A percentile compares a stretch with the other conserved stretches of the same genome.
phyloP scores from a whole-genome alignment of 2,329 filamentous ascomycete species.

The Escovopsis sp. region DNA sequence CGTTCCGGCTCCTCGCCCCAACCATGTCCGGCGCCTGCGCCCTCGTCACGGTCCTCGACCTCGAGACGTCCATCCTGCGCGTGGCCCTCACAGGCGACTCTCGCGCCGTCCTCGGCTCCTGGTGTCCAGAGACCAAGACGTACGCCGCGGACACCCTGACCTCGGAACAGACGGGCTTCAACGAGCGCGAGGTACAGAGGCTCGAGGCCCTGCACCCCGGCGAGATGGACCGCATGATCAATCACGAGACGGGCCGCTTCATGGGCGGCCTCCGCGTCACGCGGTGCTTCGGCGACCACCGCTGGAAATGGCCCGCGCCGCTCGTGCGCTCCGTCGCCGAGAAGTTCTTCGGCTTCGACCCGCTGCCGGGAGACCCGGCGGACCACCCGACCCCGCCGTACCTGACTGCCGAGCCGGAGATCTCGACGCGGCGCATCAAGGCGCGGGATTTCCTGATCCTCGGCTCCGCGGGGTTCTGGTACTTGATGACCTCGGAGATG shows the following conservation, averaged over 20 bases:
- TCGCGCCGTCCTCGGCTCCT: constrained; percentile 43
- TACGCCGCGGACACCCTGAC: constrained; percentile 42
- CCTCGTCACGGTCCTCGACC: constrained; percentile 46
- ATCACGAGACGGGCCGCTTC: constrained; percentile 36
- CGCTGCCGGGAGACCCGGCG: constrained; percentile 23
- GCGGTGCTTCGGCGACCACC: constrained; percentile 51
- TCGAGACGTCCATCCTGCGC: constrained; percentile 32
- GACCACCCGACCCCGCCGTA: constrained; percentile 17
- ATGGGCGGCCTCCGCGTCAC: constrained; percentile 44
- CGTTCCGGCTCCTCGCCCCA: constrained; percentile 18
- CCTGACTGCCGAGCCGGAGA: constrained; percentile 5
- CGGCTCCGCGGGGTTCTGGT: constrained; percentile 7
- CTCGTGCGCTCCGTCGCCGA: background rate
- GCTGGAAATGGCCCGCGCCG: constrained; percentile 51
- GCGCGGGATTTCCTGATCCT: constrained; percentile 7
- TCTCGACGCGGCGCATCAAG: constrained; percentile 2
- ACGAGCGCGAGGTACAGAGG: constrained; percentile 38
- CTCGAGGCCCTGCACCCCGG: constrained; percentile 44
- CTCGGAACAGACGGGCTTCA: constrained; percentile 51
- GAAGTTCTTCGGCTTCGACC: constrained; percentile 22
- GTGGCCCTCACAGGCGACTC: constrained; percentile 56
- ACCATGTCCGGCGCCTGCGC: constrained; percentile 43
- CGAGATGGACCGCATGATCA: constrained; percentile 38
- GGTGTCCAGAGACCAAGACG: constrained; percentile 22
- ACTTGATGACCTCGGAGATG: constrained; percentile 6